Percentiles rank a stretch among this genome's conserved stretches.
These are phyloP conservation scores for Diaporthe sp. DNA, from an alignment of 2,329 filamentous ascomycete genomes.

Conservation along the genomic window DNA sequence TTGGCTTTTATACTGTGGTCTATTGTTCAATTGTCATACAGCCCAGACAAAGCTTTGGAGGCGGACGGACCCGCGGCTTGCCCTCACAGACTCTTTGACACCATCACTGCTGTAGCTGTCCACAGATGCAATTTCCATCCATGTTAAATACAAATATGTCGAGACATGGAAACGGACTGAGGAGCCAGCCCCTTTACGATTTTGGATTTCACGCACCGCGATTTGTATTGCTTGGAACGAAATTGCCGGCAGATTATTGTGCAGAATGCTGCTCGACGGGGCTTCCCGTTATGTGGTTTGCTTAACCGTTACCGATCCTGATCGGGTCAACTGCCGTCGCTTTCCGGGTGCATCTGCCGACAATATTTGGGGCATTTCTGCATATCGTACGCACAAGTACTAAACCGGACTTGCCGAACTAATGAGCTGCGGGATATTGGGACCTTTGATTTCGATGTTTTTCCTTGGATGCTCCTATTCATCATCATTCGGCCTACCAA, in stretches of 20 bases:
- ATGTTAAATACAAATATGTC: neutral
- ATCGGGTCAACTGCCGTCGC: neutral
- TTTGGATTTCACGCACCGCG: neutral
- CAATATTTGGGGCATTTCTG: neutral
- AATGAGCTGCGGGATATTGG: neutral
- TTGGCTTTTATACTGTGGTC: too few species aligned
- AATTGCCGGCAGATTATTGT: neutral
- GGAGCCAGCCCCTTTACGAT: neutral
- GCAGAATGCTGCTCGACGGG: neutral
- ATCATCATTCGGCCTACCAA: neutral
- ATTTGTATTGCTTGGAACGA: neutral
- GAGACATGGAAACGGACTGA: too few species aligned
- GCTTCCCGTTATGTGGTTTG: neutral
- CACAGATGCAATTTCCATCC: neutral
- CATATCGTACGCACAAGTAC: neutral
- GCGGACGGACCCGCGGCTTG: neutral
- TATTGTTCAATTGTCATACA: too few species aligned
- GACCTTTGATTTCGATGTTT: neutral
- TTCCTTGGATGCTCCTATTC: neutral
- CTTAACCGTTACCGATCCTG: neutral
- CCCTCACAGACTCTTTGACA: too few species aligned
- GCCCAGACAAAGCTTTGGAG: too few species aligned
- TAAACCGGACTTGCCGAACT: neutral
- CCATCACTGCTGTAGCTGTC: too few species aligned
- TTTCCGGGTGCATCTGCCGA: slow-evolving; percentile 38